Percentiles rank a stretch among this genome's conserved stretches.
phyloP scores from a whole-genome alignment of 345 rosid species.

The Populus davidiana region DNA sequence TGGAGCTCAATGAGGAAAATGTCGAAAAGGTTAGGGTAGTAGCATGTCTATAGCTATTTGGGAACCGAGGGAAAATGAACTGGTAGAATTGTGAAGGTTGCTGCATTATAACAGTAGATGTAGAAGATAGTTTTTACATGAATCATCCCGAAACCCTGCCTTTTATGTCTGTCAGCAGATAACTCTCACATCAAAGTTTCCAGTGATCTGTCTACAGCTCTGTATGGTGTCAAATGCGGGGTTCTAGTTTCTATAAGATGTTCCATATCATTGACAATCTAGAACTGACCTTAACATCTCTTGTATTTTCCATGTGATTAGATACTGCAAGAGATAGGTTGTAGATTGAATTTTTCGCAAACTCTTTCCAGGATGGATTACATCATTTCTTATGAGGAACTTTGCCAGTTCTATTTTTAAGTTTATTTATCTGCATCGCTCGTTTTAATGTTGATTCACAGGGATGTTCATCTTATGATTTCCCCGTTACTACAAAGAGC shows the following conservation, averaged over 20 bases:
- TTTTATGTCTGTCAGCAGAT: neutral
- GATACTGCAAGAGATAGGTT: neutral
- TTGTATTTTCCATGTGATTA: neutral
- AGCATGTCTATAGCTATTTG: neutral
- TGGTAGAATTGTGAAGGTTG: neutral
- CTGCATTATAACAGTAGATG: neutral
- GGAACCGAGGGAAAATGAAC: neutral
- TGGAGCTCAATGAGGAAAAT: constrained; percentile 73
- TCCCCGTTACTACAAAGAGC: no score
- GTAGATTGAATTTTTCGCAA: no score
- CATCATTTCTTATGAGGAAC: no score
- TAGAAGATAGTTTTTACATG: neutral
- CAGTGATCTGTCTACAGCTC: neutral
- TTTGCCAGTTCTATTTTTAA: no score
- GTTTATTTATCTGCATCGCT: no score
- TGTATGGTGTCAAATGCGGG: no score
- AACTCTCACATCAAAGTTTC: neutral
- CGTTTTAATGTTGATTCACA: no score
- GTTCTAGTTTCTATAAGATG: neutral
- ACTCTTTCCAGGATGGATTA: no score
- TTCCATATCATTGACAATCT: neutral
- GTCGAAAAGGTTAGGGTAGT: constrained; percentile 63
- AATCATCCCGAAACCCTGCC: neutral
- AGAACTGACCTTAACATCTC: neutral
- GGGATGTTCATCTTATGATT: no score